Percentiles rank a stretch among this genome's conserved stretches.
phyloP scores from a whole-genome alignment of 1,139 yeast genomes.

The Hanseniaspora uvarum region DNA sequence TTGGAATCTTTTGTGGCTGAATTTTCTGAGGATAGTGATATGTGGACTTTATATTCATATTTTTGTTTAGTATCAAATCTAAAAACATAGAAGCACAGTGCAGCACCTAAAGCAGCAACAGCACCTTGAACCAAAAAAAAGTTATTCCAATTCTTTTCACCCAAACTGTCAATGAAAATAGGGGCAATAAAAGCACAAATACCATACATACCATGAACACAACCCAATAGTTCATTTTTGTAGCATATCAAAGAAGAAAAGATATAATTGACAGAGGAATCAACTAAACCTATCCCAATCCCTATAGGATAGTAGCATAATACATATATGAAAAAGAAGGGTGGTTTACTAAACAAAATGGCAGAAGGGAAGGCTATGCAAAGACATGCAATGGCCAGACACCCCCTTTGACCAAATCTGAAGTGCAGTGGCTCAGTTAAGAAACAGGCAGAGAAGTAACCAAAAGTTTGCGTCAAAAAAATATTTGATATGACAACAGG shows the following conservation, averaged over 20 bases:
- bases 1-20: conserved; percentile 22
- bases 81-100: conserved; percentile 33
- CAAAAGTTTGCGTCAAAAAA: conserved; percentile 27
- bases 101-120: conserved; percentile 23
- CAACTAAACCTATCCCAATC: conserved; percentile 50
- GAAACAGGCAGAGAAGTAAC: conserved; percentile 28
- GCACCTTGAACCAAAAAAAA: conserved; percentile 27
- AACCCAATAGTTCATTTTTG: conserved; percentile 51
- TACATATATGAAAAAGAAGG: conserved; percentile 31
- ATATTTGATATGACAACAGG: conserved; percentile 26
- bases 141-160: conserved; percentile 31
- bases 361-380: conserved; percentile 19
- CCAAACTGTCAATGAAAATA: conserved; percentile 40
- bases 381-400: conserved; percentile 23
- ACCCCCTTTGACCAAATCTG: conserved; percentile 27
- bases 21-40: conserved; percentile 14
- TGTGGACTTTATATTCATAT: conserved; percentile 34
- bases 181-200: conserved; percentile 61
- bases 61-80: conserved; percentile 47
- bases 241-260: conserved; percentile 47
- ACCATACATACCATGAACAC: conserved; percentile 60
- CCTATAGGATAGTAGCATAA: conserved; percentile 40
- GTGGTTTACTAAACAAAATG: conserved; percentile 24
- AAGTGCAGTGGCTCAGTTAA: conserved; percentile 28
- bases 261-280: conserved; percentile 51